These are phyloP conservation scores for Penicillium brevicompactum DNA, from an alignment of 2,329 filamentous ascomycete genomes.

Conservation along the genomic window DNA sequence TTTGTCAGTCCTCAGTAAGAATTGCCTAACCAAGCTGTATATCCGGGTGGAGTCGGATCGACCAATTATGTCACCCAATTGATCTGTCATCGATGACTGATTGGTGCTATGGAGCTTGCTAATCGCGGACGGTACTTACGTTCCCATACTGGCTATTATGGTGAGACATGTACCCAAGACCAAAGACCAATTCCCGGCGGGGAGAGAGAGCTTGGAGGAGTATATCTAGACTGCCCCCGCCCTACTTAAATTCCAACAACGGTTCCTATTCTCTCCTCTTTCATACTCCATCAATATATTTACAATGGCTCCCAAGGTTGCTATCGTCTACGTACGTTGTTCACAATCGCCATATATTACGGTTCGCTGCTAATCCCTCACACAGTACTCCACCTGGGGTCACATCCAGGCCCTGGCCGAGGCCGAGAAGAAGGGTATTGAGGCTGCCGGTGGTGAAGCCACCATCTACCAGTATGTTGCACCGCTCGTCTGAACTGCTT, in stretches of 20 bases:
- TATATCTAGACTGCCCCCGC: slow-evolving; percentile 16
- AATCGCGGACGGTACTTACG: slow-evolving; percentile 12
- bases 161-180: slow-evolving; percentile 2
- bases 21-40: slow-evolving; percentile 23
- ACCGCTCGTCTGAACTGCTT: background rate
- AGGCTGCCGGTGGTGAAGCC: slow-evolving; percentile 78
- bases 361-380: slow-evolving; percentile 13
- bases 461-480: slow-evolving; percentile 75
- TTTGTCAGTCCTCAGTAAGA: slow-evolving; percentile 42
- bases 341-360: background rate
- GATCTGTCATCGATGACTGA: slow-evolving; percentile 34
- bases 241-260: background rate
- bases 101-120: slow-evolving; percentile 14
- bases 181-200: background rate
- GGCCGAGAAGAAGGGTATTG: slow-evolving; percentile 87
- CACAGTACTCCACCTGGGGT: slow-evolving; percentile 89
- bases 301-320: slow-evolving; percentile 86
- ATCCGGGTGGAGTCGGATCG: slow-evolving; percentile 11
- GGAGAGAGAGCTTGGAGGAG: background rate
- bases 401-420: slow-evolving; percentile 83
- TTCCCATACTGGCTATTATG: slow-evolving; percentile 2
- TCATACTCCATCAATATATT: slow-evolving; percentile 15
- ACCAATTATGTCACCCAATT: slow-evolving; percentile 14
- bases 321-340: slow-evolving; percentile 78
- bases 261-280: background rate